Percentiles rank a stretch among this genome's conserved stretches.
Conservation (phyloP, 2,329 filamentous ascomycete species). For the Colletotrichum theobromicola region DNA sequence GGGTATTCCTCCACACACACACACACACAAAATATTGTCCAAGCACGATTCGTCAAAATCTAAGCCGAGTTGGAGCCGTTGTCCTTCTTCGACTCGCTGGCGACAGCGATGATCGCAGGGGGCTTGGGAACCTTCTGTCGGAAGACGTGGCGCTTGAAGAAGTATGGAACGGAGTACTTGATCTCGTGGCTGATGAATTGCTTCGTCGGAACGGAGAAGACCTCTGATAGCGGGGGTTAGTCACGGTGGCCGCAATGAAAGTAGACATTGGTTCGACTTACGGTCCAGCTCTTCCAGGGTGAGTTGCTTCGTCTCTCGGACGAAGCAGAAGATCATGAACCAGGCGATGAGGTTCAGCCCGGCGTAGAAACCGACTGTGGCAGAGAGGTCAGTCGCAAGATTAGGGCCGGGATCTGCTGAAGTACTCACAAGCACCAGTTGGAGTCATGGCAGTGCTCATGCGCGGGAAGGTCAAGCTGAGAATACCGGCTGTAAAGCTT, state of each 20-base stretch:
- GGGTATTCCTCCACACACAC: neutral
- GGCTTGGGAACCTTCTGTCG: constrained; percentile 17
- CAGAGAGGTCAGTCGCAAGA: neutral
- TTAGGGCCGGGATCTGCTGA: neutral
- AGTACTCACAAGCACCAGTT: constrained; percentile 36
- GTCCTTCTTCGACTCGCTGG: neutral
- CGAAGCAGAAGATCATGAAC: constrained; percentile 59
- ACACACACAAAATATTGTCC: neutral
- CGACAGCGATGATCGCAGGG: neutral
- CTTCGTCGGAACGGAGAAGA: constrained; percentile 38
- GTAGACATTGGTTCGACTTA: neutral
- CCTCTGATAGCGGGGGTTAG: constrained; percentile 13
- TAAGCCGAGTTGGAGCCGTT: neutral
- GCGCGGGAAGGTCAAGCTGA: constrained; percentile 67
- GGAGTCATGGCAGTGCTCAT: constrained; percentile 48
- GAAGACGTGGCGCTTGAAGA: constrained; percentile 32
- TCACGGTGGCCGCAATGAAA: neutral
- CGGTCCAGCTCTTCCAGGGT: constrained; percentile 11
- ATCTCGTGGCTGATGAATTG: constrained; percentile 37
- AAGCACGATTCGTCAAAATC: neutral
- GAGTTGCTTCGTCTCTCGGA: constrained; percentile 59
- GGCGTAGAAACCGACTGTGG: constrained; percentile 55
- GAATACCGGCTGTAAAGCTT: constrained; percentile 37
- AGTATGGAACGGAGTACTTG: constrained; percentile 35
- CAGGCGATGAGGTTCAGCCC: constrained; percentile 57